These are phyloP conservation scores for Stagonosporopsis chrysanthemi DNA, from an alignment of 2,329 filamentous ascomycete species.

Conservation along the genomic window DNA sequence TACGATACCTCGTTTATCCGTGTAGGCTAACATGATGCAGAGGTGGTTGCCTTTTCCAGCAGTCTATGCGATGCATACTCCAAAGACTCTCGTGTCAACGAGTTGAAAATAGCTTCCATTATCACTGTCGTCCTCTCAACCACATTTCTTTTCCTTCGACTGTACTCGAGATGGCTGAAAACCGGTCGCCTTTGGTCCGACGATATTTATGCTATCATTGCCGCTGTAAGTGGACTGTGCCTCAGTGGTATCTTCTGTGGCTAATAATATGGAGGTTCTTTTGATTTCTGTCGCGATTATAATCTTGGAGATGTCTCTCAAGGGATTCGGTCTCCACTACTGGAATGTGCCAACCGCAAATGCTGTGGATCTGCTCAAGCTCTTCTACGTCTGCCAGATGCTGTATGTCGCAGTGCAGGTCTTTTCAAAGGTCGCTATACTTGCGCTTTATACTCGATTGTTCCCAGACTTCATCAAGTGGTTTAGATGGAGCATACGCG, in stretches of 20 bases:
- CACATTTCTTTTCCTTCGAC: constrained; percentile 18
- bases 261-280: constrained; percentile 9
- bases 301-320: constrained; percentile 26
- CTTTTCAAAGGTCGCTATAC: constrained; percentile 25
- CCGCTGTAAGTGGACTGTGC: constrained; percentile 13
- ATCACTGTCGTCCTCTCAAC: constrained; percentile 16
- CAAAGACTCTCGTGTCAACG: constrained; percentile 18
- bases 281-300: constrained; percentile 20
- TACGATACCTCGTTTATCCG: not conserved
- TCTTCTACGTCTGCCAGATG: constrained; percentile 28
- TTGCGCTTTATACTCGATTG: constrained; percentile 21
- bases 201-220: constrained; percentile 24
- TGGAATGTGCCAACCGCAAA: constrained; percentile 20
- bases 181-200: constrained; percentile 19
- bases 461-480: constrained; percentile 20
- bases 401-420: constrained; percentile 23
- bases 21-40: constrained; percentile 8
- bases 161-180: constrained; percentile 27
- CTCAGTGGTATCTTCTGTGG: not conserved
- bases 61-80: constrained; percentile 23
- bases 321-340: constrained; percentile 26
- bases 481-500: constrained; percentile 24
- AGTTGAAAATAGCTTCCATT: constrained; percentile 20
- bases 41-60: constrained; percentile 12
- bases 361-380: constrained; percentile 21